These are phyloP conservation scores for Leucocoprinus leucothites DNA, from an alignment of 768 basidiomycete species.

Conservation along the genomic window DNA sequence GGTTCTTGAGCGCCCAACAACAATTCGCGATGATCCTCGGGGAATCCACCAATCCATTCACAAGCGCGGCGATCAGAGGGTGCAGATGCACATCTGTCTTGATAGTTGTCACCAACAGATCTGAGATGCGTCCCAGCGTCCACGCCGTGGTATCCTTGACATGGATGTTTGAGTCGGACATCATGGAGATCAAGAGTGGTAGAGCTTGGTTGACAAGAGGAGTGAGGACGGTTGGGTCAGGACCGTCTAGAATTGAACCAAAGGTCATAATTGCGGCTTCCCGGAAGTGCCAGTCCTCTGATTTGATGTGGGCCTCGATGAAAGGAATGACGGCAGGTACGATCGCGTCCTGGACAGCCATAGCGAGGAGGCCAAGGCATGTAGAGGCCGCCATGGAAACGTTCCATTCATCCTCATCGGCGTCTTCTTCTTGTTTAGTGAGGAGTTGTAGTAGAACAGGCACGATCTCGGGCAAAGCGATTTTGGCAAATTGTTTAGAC, in stretches of 20 bases:
- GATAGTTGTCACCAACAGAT: slow-evolving; percentile 80
- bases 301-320: slow-evolving; percentile 94
- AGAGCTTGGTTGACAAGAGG: slow-evolving; percentile 94
- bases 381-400: slow-evolving; percentile 96
- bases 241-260: slow-evolving; percentile 95
- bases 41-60: slow-evolving; percentile 73
- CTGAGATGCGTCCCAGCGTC: slow-evolving; percentile 96
- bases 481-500: slow-evolving; percentile 89
- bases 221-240: slow-evolving; percentile 81
- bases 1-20: slow-evolving; percentile 95
- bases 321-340: slow-evolving; percentile 95
- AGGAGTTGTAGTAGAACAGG: slow-evolving; percentile 89
- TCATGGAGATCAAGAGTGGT: slow-evolving; percentile 92
- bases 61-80: slow-evolving; percentile 78
- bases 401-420: slow-evolving; percentile 99
- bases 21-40: slow-evolving; percentile 90
- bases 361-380: slow-evolving; percentile 84
- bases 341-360: slow-evolving; percentile 86
- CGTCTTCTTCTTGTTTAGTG: slow-evolving; percentile 93
- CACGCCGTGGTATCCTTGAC: slow-evolving; percentile 98
- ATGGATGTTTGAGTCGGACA: slow-evolving; percentile 78
- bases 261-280: slow-evolving; percentile 99
- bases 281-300: slow-evolving; percentile 89
- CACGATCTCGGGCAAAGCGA: slow-evolving; percentile 91
- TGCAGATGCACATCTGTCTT: slow-evolving; percentile 88